Percentiles rank a stretch among this genome's conserved stretches.
phyloP scores from a whole-genome alignment of 1,284 basidiomycete genomes.

The Trametes pubescens region DNA sequence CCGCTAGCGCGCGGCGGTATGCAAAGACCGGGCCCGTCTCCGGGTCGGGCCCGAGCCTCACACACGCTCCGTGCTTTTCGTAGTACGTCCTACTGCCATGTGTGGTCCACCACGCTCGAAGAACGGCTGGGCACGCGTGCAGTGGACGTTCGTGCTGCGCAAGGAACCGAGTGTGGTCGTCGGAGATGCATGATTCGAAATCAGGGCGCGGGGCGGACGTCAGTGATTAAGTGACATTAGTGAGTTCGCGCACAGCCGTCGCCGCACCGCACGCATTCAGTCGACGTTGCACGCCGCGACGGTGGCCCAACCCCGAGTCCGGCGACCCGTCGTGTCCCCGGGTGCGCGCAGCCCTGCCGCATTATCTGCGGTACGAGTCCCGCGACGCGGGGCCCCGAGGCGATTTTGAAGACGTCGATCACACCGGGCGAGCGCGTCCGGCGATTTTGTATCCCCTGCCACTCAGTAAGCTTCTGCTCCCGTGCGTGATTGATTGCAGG shows the following conservation, averaged over 20 bases:
- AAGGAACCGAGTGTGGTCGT: background rate
- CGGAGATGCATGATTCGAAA: background rate
- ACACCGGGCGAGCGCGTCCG: slow-evolving; percentile 15
- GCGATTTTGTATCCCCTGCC: slow-evolving; percentile 9
- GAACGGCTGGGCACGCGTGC: background rate
- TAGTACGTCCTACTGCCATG: background rate
- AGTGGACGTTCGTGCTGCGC: background rate
- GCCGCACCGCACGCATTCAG: background rate
- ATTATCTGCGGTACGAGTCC: too few species aligned
- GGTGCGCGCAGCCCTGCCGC: background rate
- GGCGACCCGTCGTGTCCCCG: background rate
- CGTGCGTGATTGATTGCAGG: slow-evolving; percentile 3
- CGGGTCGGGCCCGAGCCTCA: background rate
- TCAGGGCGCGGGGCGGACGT: background rate
- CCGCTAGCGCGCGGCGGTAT: background rate
- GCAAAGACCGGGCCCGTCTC: slow-evolving; percentile 1
- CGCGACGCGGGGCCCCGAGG: background rate
- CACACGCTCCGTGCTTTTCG: slow-evolving; percentile 10
- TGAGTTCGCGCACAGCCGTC: slow-evolving; percentile 2
- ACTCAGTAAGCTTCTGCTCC: background rate
- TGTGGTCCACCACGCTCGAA: background rate
- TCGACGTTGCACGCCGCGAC: background rate
- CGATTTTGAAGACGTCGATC: slow-evolving; percentile 22
- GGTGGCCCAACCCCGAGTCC: background rate
- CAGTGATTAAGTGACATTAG: slow-evolving; percentile 5